Conservation (phyloP, 225 moss, liverwort and hornwort species). For the Sphagnum contortum region DNA sequence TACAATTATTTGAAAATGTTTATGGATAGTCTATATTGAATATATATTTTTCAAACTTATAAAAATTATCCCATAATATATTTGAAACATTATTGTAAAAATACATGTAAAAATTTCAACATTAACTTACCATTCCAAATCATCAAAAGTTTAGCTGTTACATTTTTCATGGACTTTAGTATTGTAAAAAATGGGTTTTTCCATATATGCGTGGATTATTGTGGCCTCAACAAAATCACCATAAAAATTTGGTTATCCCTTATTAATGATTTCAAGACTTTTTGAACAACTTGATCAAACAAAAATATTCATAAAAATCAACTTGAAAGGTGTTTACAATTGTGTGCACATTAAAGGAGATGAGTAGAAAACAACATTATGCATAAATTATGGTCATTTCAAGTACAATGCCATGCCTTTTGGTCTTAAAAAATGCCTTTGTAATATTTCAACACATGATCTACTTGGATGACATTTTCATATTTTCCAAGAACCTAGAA, state of each 20-base stretch:
- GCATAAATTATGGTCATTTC: not conserved
- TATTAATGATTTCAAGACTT: not conserved
- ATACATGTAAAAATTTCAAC: too few species aligned
- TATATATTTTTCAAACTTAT: too few species aligned
- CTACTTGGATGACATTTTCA: conserved; percentile 10
- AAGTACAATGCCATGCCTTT: conserved; percentile 4
- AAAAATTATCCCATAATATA: too few species aligned
- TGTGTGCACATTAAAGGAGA: conserved; percentile 3
- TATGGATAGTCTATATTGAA: too few species aligned
- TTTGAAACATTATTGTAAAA: too few species aligned
- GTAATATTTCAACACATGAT: conserved; percentile 1
- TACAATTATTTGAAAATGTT: too few species aligned
- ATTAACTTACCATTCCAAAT: too few species aligned
- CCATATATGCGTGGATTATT: conserved; percentile 9
- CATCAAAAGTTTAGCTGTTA: too few species aligned
- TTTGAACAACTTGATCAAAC: conserved; percentile 1
- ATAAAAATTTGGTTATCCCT: conserved; percentile 4
- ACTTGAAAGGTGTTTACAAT: conserved; percentile 1
- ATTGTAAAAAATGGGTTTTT: not conserved
- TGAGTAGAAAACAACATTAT: not conserved
- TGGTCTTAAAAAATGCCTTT: not conserved
- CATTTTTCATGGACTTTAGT: too few species aligned
- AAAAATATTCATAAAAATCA: conserved; percentile 1
- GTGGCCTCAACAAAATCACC: conserved; percentile 1
- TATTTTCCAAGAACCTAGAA: not conserved